Evolutionary conservation across 768 basidiomycete species (phyloP), one percentile per base, ranked within the genome.

Genomic region (Mycena epipterygia): DNA sequence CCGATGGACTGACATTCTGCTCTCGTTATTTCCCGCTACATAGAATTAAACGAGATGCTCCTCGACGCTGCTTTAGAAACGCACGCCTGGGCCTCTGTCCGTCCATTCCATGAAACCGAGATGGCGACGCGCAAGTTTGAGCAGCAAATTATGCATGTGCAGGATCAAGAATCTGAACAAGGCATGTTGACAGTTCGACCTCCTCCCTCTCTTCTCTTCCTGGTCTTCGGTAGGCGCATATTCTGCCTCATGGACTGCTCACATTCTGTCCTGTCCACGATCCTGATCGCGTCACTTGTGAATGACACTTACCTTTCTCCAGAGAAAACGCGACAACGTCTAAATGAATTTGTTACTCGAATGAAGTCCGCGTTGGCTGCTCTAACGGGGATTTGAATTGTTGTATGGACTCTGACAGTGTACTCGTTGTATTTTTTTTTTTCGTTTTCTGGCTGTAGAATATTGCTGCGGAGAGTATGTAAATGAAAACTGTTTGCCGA

Each of bases 41-140:
- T 55, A 84, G 83, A 82, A 61, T 67, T 83, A 2, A 81, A 76
- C 61, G 67, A 68, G 25, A 78, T 78, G 78, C 70, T 84, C 9
- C 71, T 82, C 25, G 79, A 81, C 19, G 73, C 80, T 27, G 74
- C 81, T 62, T 71, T 84, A 16, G 76, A 81, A 44, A 75, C 80
- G 41, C 83, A 82, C 68, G 83, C 81, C 2, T 84, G 83, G 83
- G 76, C 82, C 2, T 76, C 77, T 14, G 77, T 80, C 17, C 81
- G 82, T 21, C 81, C 82, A 3, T 63, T 74, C 17, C 72, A 76
- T 49, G 81, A 82, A 69, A 78, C 74, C 37, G 76, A 81, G n/a
- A 64, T 32, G 23, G 76, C 72, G 13, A 76, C 79, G 4, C 75
- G 76, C 23, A 63, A 64, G 27, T 75, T 80, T 27, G 79, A 81